Conservation (phyloP, 352 stramenopile genomes). For the Bremia lactucae region DNA sequence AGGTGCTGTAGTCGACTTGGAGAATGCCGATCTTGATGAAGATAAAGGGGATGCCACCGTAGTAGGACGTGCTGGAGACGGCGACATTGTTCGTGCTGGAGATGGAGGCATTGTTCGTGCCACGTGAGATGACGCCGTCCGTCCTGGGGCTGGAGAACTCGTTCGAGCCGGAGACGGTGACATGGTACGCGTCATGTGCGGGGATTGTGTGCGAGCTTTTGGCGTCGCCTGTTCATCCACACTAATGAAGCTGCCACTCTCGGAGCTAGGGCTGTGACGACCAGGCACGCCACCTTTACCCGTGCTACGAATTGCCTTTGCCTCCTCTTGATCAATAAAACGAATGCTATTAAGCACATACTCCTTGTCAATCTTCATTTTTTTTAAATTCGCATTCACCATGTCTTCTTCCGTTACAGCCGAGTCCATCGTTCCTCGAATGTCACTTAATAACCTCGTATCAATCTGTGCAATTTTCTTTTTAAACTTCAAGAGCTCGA, state of each 20-base stretch:
- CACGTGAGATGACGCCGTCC: conserved; percentile 15
- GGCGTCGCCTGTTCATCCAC: conserved; percentile 28
- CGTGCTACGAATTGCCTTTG: conserved; percentile 73
- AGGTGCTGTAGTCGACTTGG: conserved; percentile 13
- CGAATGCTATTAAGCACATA: conserved; percentile 84
- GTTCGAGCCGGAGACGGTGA: conserved; percentile 11
- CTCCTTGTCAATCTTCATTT: conserved; percentile 84
- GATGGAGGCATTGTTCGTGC: conserved; percentile 14
- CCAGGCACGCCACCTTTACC: conserved; percentile 50
- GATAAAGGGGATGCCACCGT: conserved; percentile 4
- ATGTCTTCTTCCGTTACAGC: conserved; percentile 55
- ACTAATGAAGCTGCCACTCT: conserved; percentile 43
- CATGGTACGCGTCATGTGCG: conserved; percentile 11
- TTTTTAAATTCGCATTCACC: conserved; percentile 58
- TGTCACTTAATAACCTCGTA: conserved; percentile 49
- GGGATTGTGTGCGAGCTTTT: conserved; percentile 18
- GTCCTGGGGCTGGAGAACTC: conserved; percentile 11
- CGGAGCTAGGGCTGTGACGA: conserved; percentile 35
- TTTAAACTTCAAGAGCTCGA: conserved; percentile 79
- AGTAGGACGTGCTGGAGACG: too few species aligned
- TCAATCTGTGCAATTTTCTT: conserved; percentile 82
- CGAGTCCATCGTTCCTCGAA: conserved; percentile 35
- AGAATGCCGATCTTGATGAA: conserved; percentile 6
- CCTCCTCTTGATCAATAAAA: conserved; percentile 85
- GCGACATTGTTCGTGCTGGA: conserved; percentile 7